These are phyloP conservation scores for Artomyces pyxidatus DNA, from an alignment of 768 basidiomycete species.

Conservation along the genomic window DNA sequence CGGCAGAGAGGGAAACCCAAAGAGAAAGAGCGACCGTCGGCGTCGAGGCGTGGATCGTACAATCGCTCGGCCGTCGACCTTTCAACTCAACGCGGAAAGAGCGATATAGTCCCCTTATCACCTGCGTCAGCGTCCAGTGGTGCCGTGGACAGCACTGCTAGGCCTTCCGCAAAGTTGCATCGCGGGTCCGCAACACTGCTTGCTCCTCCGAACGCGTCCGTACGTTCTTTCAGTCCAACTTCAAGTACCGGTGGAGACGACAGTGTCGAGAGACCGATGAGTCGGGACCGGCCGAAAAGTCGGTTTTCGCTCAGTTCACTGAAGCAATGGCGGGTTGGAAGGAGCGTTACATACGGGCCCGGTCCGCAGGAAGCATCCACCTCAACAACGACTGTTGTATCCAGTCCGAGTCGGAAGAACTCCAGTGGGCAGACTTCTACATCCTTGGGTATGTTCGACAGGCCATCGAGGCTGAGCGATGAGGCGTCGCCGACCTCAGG, in stretches of 20 bases:
- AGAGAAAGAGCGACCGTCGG: neutral
- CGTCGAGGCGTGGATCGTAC: neutral
- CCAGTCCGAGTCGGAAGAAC: neutral
- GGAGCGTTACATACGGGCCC: constrained; percentile 1
- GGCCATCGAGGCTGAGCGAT: neutral
- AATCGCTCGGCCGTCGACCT: neutral
- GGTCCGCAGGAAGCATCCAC: constrained; percentile 5
- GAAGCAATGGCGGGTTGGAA: constrained; percentile 7
- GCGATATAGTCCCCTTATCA: neutral
- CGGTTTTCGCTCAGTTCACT: constrained; percentile 16
- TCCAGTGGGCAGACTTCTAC: neutral
- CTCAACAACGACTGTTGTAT: neutral
- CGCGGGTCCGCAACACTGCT: constrained; percentile 12
- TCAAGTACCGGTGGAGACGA: constrained; percentile 1
- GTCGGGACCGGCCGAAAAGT: constrained; percentile 7
- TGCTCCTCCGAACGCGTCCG: neutral
- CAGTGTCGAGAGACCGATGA: neutral
- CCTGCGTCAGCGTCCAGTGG: neutral
- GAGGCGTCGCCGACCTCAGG: neutral
- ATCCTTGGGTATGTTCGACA: neutral
- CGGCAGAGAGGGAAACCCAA: neutral
- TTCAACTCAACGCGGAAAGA: neutral
- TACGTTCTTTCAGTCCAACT: constrained; percentile 10
- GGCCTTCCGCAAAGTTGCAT: neutral
- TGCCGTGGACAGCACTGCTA: neutral